phyloP scores from a whole-genome alignment of 192 early-diverging fungal species.

The Podila minutissima region DNA sequence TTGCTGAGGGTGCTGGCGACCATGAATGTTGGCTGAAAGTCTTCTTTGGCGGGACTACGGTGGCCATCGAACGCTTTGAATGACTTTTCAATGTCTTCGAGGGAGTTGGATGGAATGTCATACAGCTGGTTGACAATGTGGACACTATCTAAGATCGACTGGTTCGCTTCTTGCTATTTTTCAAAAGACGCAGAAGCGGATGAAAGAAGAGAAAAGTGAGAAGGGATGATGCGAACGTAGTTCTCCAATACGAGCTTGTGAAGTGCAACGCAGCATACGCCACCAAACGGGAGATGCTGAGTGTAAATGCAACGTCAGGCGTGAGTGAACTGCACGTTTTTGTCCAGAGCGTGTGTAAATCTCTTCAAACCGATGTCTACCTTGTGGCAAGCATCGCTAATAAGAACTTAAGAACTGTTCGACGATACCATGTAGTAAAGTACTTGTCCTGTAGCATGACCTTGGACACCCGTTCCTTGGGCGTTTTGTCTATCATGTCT shows the following conservation, averaged over 20 bases:
- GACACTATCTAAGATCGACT: slow-evolving; percentile 33
- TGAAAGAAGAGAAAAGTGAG: too few species aligned
- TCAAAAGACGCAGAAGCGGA: too few species aligned
- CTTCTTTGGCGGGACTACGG: slow-evolving; percentile 18
- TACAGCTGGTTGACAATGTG: slow-evolving; percentile 26
- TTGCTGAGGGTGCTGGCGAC: slow-evolving; percentile 7
- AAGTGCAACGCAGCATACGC: not conserved
- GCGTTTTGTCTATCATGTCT: slow-evolving; percentile 14
- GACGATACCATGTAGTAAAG: slow-evolving; percentile 27
- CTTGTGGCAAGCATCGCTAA: slow-evolving; percentile 35
- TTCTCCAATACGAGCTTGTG: too few species aligned
- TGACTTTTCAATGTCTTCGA: slow-evolving; percentile 9
- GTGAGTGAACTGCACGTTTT: too few species aligned
- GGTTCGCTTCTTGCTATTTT: slow-evolving; percentile 8
- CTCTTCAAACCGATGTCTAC: too few species aligned
- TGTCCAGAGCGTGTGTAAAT: too few species aligned
- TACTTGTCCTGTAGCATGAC: slow-evolving; percentile 32
- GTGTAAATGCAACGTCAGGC: too few species aligned
- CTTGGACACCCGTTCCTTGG: slow-evolving; percentile 22
- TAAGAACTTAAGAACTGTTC: slow-evolving; percentile 20
- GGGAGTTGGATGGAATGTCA: slow-evolving; percentile 18
- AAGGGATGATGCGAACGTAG: too few species aligned
- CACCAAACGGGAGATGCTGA: slow-evolving; percentile 28
- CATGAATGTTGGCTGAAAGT: slow-evolving; percentile 17
- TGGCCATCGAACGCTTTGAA: slow-evolving; percentile 19